These are phyloP conservation scores for Pseudoneurospora amorphoporcata DNA, from an alignment of 495 filamentous ascomycete genomes.

Conservation along the genomic window DNA sequence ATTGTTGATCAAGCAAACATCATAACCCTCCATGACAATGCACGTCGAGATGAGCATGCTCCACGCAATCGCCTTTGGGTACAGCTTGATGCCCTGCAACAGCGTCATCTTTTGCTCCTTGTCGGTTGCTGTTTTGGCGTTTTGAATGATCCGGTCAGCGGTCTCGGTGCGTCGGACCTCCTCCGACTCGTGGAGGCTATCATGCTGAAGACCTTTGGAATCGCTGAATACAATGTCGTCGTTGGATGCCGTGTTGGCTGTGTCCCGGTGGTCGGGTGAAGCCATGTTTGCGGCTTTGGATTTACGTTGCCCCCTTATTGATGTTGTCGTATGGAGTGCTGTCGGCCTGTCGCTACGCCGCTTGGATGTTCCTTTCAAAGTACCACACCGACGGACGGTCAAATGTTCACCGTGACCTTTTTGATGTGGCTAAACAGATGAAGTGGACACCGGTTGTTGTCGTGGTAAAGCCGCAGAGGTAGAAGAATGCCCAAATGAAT, in stretches of 20 bases:
- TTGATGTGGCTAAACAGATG: not conserved
- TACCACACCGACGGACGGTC: not conserved
- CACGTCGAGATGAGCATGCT: constrained; percentile 50
- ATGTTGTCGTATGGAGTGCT: not conserved
- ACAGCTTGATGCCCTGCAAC: constrained; percentile 40
- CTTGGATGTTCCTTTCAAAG: not conserved
- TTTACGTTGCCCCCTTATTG: not conserved
- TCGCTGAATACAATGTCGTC: constrained; percentile 1
- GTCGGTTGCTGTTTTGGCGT: constrained; percentile 36
- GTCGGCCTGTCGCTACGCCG: not conserved
- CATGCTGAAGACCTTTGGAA: not conserved
- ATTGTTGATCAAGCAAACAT: constrained; percentile 48
- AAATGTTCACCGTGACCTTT: not conserved
- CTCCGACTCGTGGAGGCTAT: constrained; percentile 1
- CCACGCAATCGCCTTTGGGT: constrained; percentile 49
- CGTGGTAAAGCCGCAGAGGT: not conserved
- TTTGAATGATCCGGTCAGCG: constrained; percentile 31
- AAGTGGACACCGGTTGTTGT: not conserved
- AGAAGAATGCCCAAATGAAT: not conserved
- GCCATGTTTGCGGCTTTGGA: not conserved
- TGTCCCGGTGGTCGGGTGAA: not conserved
- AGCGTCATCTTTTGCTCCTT: constrained; percentile 48
- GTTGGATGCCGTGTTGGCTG: not conserved
- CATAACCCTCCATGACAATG: constrained; percentile 58
- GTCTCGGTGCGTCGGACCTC: constrained; percentile 13